Conservation (phyloP, 495 filamentous ascomycete genomes). For the Achaetomiella virescens region DNA sequence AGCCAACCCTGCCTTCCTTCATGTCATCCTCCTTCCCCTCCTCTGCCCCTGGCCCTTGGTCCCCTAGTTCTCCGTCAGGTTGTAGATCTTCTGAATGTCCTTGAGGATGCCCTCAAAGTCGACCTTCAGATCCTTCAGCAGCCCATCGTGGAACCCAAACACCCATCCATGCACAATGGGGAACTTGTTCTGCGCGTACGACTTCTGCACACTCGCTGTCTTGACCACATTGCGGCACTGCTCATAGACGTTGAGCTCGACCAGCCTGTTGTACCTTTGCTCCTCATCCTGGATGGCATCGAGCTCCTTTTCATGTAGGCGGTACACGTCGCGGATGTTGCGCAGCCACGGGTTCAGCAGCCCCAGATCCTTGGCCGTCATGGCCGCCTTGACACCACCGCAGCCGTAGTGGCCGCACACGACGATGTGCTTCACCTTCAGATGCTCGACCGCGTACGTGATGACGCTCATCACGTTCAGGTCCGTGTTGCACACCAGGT, state of each 20-base stretch:
- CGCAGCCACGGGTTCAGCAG: constrained; percentile 56
- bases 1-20: no score
- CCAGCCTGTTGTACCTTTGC: constrained; percentile 47
- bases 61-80: constrained; percentile 30
- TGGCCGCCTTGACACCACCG: constrained; percentile 57
- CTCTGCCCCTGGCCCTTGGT: no score
- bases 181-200: constrained; percentile 44
- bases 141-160: constrained; percentile 47
- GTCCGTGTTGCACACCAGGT: constrained; percentile 53
- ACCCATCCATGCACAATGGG: constrained; percentile 54
- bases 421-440: constrained; percentile 58
- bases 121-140: constrained; percentile 49
- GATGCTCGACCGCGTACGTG: constrained; percentile 53
- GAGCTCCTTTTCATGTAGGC: constrained; percentile 51
- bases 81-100: constrained; percentile 52
- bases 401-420: constrained; percentile 61
- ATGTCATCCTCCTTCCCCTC: no score
- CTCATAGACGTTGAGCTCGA: constrained; percentile 55
- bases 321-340: constrained; percentile 56
- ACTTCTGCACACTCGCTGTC: constrained; percentile 51
- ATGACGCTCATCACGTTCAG: constrained; percentile 58
- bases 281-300: constrained; percentile 42
- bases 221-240: constrained; percentile 55
- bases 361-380: constrained; percentile 52
- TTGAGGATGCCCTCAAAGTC: constrained; percentile 39